These are phyloP conservation scores for Crithidia acanthocephali DNA, from an alignment of 208 protist genomes.

Conservation along the genomic window DNA sequence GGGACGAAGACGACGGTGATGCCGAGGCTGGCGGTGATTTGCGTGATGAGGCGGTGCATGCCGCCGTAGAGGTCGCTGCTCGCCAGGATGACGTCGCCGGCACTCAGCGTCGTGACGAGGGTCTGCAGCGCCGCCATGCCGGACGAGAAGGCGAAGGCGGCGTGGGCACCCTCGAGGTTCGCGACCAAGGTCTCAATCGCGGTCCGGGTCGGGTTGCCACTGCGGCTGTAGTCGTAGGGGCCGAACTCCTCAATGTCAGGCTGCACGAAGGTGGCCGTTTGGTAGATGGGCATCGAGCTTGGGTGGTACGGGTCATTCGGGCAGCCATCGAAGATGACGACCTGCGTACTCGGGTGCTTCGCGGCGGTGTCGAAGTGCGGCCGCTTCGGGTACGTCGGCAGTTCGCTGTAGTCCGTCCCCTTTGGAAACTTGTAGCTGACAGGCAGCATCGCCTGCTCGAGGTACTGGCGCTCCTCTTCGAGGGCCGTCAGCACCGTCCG, in stretches of 20 bases:
- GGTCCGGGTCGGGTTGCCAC: slow-evolving; percentile 94
- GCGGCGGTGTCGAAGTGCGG: slow-evolving; percentile 81
- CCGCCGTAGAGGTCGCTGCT: slow-evolving; percentile 95
- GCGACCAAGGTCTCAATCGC: slow-evolving; percentile 92
- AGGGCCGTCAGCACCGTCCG: slow-evolving; percentile 56
- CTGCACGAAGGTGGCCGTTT: slow-evolving; percentile 93
- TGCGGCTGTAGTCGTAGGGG: slow-evolving; percentile 94
- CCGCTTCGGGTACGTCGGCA: slow-evolving; percentile 72
- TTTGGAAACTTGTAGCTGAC: slow-evolving; percentile 40
- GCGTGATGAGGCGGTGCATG: slow-evolving; percentile 92
- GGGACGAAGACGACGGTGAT: slow-evolving; percentile 91
- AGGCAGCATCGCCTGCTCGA: slow-evolving; percentile 49
- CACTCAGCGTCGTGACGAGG: slow-evolving; percentile 75
- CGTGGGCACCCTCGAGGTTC: slow-evolving; percentile 90
- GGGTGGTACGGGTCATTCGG: slow-evolving; percentile 92
- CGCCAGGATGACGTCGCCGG: slow-evolving; percentile 80
- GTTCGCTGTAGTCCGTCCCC: slow-evolving; percentile 52
- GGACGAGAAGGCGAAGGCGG: slow-evolving; percentile 88
- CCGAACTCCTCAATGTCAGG: slow-evolving; percentile 80
- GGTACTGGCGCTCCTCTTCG: slow-evolving; percentile 53
- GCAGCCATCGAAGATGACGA: slow-evolving; percentile 88
- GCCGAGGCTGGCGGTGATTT: slow-evolving; percentile 65
- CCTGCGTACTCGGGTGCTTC: slow-evolving; percentile 65
- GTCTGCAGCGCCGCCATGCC: slow-evolving; percentile 90
- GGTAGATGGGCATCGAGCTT: slow-evolving; percentile 90